Percentiles rank a stretch among this genome's conserved stretches.
Conservation (phyloP, 257 asterid species). For the Solanum gracilifrons region DNA sequence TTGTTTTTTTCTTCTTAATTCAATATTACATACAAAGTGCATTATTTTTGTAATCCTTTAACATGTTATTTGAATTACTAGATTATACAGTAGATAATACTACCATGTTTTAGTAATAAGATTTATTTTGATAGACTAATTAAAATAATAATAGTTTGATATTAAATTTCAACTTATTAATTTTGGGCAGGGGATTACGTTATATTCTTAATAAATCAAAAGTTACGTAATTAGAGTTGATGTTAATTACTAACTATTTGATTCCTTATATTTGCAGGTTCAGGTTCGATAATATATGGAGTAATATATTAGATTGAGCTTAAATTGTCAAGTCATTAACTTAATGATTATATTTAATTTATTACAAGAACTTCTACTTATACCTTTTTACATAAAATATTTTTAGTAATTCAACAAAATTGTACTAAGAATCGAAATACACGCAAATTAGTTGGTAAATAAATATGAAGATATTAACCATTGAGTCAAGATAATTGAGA, state of each 20-base stretch:
- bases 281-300: background rate
- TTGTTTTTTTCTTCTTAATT: background rate
- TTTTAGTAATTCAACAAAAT: background rate
- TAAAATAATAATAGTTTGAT: background rate
- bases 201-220: background rate
- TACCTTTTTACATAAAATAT: background rate
- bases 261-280: background rate
- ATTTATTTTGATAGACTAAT: background rate
- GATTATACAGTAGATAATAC: background rate
- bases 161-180: background rate
- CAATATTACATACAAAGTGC: background rate
- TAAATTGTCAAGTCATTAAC: background rate
- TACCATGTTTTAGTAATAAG: background rate
- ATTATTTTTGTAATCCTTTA: background rate
- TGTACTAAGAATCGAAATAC: background rate
- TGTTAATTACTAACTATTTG: background rate
- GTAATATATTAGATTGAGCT: background rate
- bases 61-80: background rate
- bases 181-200: background rate
- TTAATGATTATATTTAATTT: background rate
- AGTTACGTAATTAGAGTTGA: background rate
- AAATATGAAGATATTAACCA: background rate
- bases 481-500: background rate
- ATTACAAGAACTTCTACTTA: background rate
- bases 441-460: background rate